Evolutionary conservation across 2,329 filamentous ascomycete species (phyloP).

Genomic region (Sclerotiophoma versabilis): DNA sequence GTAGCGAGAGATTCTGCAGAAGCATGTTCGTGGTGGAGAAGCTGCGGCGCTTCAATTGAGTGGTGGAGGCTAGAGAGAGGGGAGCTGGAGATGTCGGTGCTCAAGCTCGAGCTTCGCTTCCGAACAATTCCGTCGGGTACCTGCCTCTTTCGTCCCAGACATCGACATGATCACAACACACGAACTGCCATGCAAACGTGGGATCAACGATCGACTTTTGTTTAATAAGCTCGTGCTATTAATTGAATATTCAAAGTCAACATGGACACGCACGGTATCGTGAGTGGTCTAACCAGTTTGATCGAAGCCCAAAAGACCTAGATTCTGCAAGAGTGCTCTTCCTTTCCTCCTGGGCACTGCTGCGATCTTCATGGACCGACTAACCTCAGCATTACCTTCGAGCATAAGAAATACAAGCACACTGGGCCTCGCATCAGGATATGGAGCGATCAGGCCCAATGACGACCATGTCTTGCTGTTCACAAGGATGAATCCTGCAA

Average conservation of each 20-base stretch:
- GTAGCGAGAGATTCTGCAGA: conserved; percentile 21
- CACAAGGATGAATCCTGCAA: not conserved
- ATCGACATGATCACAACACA: not conserved
- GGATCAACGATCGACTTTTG: not conserved
- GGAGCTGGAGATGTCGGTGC: conserved; percentile 15
- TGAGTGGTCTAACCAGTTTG: no score
- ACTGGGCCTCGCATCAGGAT: not conserved
- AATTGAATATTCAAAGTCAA: no score
- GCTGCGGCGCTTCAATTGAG: conserved; percentile 12
- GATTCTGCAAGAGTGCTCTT: no score
- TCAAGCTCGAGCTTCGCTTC: conserved; percentile 16
- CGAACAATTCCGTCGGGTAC: conserved; percentile 1
- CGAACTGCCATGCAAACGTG: not conserved
- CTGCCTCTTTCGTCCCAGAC: not conserved
- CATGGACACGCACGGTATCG: no score
- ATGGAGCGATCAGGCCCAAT: not conserved
- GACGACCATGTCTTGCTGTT: not conserved
- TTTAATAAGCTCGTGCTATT: no score
- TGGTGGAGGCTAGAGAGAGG: conserved; percentile 1
- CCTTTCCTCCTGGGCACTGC: no score
- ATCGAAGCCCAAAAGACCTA: no score
- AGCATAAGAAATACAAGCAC: not conserved
- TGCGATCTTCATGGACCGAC: no score
- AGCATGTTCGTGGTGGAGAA: conserved; percentile 20
- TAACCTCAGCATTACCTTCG: not conserved